Evolutionary conservation across 2,329 filamentous ascomycete species (phyloP).

Genomic region (Colletotrichum tropicale): DNA sequence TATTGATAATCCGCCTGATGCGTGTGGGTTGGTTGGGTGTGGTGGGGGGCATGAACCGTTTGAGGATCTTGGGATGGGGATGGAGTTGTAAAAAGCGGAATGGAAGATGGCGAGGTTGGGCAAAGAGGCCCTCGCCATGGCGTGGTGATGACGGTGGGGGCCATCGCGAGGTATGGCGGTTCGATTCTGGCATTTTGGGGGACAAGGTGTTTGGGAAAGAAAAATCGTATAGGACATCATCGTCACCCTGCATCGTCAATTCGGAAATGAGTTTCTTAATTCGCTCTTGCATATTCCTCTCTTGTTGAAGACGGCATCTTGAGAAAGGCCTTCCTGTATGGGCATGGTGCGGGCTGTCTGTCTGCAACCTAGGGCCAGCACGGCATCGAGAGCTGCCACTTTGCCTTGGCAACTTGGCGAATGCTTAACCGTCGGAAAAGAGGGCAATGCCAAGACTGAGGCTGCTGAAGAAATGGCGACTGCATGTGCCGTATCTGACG

Average conservation of each 20-base stretch:
- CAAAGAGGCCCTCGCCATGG: not conserved
- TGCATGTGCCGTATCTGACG: not conserved
- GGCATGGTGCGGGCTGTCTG: not conserved
- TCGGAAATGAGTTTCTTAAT: not conserved
- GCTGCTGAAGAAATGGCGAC: not conserved
- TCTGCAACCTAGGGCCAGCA: not conserved
- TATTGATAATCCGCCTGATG: not conserved
- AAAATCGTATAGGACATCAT: not conserved
- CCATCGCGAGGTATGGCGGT: not conserved
- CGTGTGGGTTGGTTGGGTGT: not conserved
- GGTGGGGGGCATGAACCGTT: not conserved
- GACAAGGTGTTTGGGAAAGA: not conserved
- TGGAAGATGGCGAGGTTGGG: not conserved
- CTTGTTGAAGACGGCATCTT: not conserved
- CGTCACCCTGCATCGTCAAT: not conserved
- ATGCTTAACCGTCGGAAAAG: not conserved
- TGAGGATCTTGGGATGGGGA: not conserved
- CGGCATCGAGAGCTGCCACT: not conserved
- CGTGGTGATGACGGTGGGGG: accelerated
- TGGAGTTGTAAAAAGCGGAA: not conserved
- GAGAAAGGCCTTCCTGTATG: not conserved
- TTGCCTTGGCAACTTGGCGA: constrained; percentile 12
- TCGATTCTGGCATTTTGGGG: not conserved
- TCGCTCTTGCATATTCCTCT: not conserved
- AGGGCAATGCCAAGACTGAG: not conserved